Conservation (phyloP, 345 rosid genomes). For the Eucalyptus brandiana region DNA sequence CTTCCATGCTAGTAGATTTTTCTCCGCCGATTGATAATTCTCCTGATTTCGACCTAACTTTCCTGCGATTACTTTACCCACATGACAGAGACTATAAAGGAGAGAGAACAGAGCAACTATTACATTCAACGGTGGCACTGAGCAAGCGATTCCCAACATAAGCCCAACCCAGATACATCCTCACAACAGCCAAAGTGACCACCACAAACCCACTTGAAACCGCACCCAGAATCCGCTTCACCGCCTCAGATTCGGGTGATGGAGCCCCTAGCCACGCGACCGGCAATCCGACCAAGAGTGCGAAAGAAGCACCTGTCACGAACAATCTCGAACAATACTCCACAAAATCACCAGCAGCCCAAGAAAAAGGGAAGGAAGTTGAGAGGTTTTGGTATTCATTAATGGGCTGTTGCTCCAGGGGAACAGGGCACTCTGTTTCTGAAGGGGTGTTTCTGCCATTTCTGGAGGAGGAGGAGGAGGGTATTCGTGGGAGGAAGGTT, state of each 20-base stretch:
- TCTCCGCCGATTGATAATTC: neutral
- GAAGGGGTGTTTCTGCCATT: slow-evolving; percentile 44
- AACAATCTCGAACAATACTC: slow-evolving; percentile 51
- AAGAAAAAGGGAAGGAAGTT: slow-evolving; percentile 76
- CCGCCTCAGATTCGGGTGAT: slow-evolving; percentile 54
- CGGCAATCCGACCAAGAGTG: slow-evolving; percentile 60
- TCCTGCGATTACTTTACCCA: neutral
- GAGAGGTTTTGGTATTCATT: slow-evolving; percentile 81
- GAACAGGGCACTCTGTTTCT: slow-evolving; percentile 82
- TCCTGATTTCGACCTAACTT: neutral
- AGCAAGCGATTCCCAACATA: slow-evolving; percentile 93
- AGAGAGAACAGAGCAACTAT: neutral
- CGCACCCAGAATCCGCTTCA: slow-evolving; percentile 41
- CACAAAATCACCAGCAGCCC: slow-evolving; percentile 53
- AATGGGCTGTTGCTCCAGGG: slow-evolving; percentile 70
- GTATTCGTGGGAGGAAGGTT: neutral
- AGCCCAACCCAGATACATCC: slow-evolving; percentile 99
- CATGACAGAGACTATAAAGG: neutral
- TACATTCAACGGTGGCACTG: slow-evolving; percentile 93
- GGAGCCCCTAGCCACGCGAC: slow-evolving; percentile 79
- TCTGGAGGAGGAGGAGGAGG: slow-evolving; percentile 20
- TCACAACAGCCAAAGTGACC: slow-evolving; percentile 74
- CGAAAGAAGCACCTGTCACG: slow-evolving; percentile 62
- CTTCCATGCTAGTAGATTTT: neutral
- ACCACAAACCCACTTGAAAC: slow-evolving; percentile 67